A percentile compares a stretch with the other conserved stretches of the same genome.
Evolutionary conservation across 2,329 filamentous ascomycete genomes (phyloP).

Genomic region (Claviceps paspali): DNA sequence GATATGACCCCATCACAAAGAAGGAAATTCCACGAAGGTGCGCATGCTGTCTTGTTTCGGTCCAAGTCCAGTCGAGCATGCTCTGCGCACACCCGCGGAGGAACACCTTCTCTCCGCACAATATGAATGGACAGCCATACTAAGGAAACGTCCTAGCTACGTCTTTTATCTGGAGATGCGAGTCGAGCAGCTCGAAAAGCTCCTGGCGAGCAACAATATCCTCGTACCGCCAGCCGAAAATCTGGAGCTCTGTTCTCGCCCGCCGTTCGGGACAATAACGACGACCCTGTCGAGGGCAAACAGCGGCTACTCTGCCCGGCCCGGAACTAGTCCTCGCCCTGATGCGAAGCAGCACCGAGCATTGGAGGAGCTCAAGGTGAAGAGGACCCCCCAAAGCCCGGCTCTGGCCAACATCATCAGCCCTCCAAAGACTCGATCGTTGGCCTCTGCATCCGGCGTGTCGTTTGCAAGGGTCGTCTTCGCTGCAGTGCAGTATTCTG

Average conservation of each 20-base stretch:
- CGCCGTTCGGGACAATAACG: slow-evolving; percentile 22
- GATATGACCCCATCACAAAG: slow-evolving; percentile 93
- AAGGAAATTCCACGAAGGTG: slow-evolving; percentile 85
- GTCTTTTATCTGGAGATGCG: slow-evolving; percentile 88
- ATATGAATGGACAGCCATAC: not conserved
- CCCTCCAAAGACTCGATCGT: slow-evolving; percentile 61
- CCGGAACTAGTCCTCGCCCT: slow-evolving; percentile 15
- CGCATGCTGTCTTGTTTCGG: slow-evolving; percentile 33
- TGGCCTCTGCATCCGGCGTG: slow-evolving; percentile 77
- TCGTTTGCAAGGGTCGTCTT: slow-evolving; percentile 92
- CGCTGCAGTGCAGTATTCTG: slow-evolving; percentile 68
- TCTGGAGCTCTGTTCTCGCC: slow-evolving; percentile 49
- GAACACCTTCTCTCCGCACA: not conserved
- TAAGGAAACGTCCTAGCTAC: slow-evolving; percentile 41
- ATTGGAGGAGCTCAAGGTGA: slow-evolving; percentile 18
- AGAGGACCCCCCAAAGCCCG: slow-evolving; percentile 18
- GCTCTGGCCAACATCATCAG: slow-evolving; percentile 63
- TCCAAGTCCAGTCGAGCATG: not conserved
- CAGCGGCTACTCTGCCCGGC: slow-evolving; percentile 17
- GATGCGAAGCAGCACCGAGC: slow-evolving; percentile 15
- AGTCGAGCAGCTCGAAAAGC: slow-evolving; percentile 65
- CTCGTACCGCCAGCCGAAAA: slow-evolving; percentile 55
- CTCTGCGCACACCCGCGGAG: not conserved
- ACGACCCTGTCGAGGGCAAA: slow-evolving; percentile 18
- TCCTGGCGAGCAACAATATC: slow-evolving; percentile 55